Evolutionary conservation across 1,139 yeast genomes (phyloP), one percentile per base, ranked within the genome.

Genomic region (Maudiozyma humilis): DNA sequence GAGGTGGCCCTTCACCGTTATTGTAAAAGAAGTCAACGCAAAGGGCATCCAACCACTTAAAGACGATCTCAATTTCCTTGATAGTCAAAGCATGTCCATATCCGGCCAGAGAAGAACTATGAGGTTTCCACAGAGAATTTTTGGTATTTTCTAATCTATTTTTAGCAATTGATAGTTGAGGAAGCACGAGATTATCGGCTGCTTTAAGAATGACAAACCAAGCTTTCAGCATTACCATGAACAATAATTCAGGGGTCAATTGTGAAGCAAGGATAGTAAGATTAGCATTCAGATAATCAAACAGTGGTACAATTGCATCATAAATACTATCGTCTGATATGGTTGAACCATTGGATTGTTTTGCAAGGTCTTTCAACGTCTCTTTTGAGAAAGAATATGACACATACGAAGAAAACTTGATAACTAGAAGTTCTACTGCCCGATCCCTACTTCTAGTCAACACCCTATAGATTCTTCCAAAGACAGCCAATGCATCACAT

Each of bases 1-100:
- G 57, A 0, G 88, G 75, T 0, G 93, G 93, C 0, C 95, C 95
- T 41, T 82, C 82, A 0, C 95, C 95, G 45, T 76, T 80, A 56
- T 84, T 82, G 58, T 86, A 79, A 65, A 87, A 86, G 59, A 85
- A 86, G 48, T 79, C 87, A 44, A 76, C 64, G 48, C 82, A 76
- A 32, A 85, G 65, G 10, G 81, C 71, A 44, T 77, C 71, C 18
- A 84, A 62, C 95, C 95, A 87, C 1, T 76, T 71, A 51, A 82
- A 79, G 0, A 84, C 77, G 1, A 82, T 76, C 46, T 82, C 88
- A 36, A 83, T 68, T 58, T 87, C 95, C 36, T 66, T 68, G 32
- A 68, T 66, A 0, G 83, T 72, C 44, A 85, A 64, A 18, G 78
- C 77, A 38, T 74, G 72, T 1, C 79, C 81, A 52, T 67, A 73